Evolutionary conservation across 169 alveolate genomes (phyloP).

Genomic region (Theileria orientalis): DNA sequence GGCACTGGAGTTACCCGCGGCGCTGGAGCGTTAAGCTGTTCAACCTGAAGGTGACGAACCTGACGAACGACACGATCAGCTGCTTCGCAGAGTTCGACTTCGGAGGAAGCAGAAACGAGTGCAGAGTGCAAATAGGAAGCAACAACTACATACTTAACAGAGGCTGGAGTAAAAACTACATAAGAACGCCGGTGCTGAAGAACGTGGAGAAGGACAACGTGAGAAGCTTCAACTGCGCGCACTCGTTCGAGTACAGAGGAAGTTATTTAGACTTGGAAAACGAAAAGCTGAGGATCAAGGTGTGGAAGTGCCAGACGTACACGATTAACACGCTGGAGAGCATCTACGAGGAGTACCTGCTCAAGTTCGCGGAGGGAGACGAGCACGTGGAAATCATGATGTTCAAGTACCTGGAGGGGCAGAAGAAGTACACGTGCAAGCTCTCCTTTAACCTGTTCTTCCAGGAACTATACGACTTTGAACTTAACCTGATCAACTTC

Average conservation of each 20-base stretch:
- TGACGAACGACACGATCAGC: slow-evolving; percentile 62
- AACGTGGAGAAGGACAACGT: slow-evolving; percentile 73
- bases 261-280: slow-evolving; percentile 79
- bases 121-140: slow-evolving; percentile 74
- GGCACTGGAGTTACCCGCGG: slow-evolving; percentile 75
- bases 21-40: slow-evolving; percentile 71
- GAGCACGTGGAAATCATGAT: slow-evolving; percentile 68
- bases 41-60: slow-evolving; percentile 68
- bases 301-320: slow-evolving; percentile 78
- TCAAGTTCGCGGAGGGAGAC: slow-evolving; percentile 72
- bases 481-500: slow-evolving; percentile 69
- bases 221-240: slow-evolving; percentile 71
- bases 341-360: slow-evolving; percentile 72
- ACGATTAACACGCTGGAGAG: slow-evolving; percentile 79
- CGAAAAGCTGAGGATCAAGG: slow-evolving; percentile 76
- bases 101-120: slow-evolving; percentile 75
- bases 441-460: slow-evolving; percentile 70
- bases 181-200: slow-evolving; percentile 79
- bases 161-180: slow-evolving; percentile 75
- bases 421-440: slow-evolving; percentile 65
- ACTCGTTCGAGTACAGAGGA: slow-evolving; percentile 81
- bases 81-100: slow-evolving; percentile 76
- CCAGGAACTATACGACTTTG: slow-evolving; percentile 78
- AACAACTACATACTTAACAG: slow-evolving; percentile 68
- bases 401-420: slow-evolving; percentile 66